Conservation (phyloP, 1,284 basidiomycete genomes). For the Ustilago trichophora region DNA sequence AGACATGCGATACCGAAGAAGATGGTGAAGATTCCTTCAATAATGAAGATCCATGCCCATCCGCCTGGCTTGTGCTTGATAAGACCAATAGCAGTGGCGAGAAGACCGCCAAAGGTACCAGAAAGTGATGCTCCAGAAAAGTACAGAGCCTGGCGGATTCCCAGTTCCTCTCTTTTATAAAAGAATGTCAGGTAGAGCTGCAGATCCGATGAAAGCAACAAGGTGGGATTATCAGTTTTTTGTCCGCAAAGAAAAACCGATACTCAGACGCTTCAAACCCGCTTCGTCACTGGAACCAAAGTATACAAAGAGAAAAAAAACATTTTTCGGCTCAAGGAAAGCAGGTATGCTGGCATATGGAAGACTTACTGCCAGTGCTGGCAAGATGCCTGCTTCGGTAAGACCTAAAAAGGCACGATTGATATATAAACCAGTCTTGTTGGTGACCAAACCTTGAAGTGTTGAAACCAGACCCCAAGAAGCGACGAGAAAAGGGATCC, state of each 20-base stretch:
- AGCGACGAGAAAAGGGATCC: slow-evolving; percentile 55
- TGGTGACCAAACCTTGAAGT: slow-evolving; percentile 53
- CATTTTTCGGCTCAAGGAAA: too few species aligned
- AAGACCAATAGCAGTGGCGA: slow-evolving; percentile 54
- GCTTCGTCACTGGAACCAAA: too few species aligned
- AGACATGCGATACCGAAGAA: slow-evolving; percentile 47
- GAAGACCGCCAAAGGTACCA: slow-evolving; percentile 59
- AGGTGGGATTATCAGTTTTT: too few species aligned
- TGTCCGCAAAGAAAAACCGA: too few species aligned
- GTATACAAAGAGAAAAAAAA: too few species aligned
- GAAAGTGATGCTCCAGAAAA: slow-evolving; percentile 58
- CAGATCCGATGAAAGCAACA: too few species aligned
- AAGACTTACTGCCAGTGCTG: slow-evolving; percentile 52
- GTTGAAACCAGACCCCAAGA: slow-evolving; percentile 56
- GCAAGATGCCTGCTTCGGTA: slow-evolving; percentile 53
- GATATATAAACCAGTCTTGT: slow-evolving; percentile 54
- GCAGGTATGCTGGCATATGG: too few species aligned
- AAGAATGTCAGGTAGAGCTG: slow-evolving; percentile 62
- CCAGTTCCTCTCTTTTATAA: slow-evolving; percentile 58
- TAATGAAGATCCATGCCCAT: slow-evolving; percentile 60
- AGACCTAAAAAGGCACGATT: slow-evolving; percentile 58
- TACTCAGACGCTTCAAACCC: too few species aligned
- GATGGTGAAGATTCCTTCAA: slow-evolving; percentile 59
- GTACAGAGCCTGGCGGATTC: slow-evolving; percentile 59
- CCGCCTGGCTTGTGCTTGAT: slow-evolving; percentile 47